A percentile compares a stretch with the other conserved stretches of the same genome.
These are phyloP conservation scores for Paecilomyces formosus DNA, from an alignment of 2,329 filamentous ascomycete genomes.

Conservation along the genomic window DNA sequence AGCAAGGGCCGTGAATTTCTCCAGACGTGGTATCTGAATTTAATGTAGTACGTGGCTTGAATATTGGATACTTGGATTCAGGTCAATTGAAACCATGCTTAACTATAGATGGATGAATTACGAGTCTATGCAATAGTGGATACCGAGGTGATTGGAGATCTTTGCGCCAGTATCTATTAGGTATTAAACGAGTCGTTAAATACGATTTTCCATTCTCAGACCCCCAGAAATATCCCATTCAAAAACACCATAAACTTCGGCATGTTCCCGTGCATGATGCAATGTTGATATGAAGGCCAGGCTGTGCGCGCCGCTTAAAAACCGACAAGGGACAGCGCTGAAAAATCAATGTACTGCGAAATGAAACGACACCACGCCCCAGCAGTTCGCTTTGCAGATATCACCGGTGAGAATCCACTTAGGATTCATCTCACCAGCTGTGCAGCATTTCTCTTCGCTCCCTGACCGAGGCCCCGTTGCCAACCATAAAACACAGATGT, in stretches of 20 bases:
- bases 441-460: neutral
- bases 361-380: neutral
- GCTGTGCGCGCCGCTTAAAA: neutral
- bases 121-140: neutral
- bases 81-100: neutral
- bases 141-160: neutral
- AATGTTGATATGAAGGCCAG: neutral
- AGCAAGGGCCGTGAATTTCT: neutral
- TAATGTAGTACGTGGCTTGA: neutral
- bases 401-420: neutral
- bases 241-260: neutral
- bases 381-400: neutral
- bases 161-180: neutral
- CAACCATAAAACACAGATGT: neutral
- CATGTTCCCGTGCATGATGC: neutral
- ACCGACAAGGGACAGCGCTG: neutral
- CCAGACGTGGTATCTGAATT: neutral
- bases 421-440: neutral
- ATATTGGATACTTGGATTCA: neutral
- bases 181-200: neutral
- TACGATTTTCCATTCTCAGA: neutral
- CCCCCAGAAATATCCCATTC: neutral
- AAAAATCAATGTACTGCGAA: neutral
- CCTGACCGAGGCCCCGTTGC: neutral
- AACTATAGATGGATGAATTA: no score